Conservation (phyloP, 2,329 filamentous ascomycete species). For the Trichoderma koningii region DNA sequence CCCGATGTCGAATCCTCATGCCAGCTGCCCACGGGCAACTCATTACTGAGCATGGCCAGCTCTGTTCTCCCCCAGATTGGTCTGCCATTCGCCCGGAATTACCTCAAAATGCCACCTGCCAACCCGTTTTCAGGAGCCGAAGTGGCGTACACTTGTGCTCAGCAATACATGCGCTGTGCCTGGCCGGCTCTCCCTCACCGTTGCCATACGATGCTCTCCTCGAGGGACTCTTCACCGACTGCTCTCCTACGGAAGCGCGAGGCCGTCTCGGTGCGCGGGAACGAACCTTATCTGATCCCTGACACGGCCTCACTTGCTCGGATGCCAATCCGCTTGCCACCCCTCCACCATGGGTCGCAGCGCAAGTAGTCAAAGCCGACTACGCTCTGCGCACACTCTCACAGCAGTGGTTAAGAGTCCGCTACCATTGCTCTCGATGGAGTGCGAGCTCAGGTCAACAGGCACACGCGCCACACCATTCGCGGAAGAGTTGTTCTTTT, state of each 20-base stretch:
- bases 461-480: background rate
- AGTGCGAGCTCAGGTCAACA: background rate
- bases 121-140: constrained; percentile 27
- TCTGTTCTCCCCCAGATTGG: background rate
- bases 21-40: background rate
- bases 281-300: constrained; percentile 22
- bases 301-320: background rate
- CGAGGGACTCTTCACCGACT: constrained; percentile 15
- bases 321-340: constrained; percentile 18
- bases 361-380: constrained; percentile 19
- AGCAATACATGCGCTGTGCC: constrained; percentile 6
- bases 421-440: background rate
- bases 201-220: background rate
- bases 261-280: constrained; percentile 5
- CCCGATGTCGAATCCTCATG: no score
- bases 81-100: background rate
- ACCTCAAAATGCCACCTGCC: constrained; percentile 1
- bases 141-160: constrained; percentile 23
- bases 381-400: constrained; percentile 23
- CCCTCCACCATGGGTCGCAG: constrained; percentile 10
- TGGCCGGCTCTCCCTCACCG: constrained; percentile 1
- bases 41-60: background rate
- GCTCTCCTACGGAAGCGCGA: background rate
- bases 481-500: background rate
- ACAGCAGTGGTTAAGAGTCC: constrained; percentile 24